Base-by-base conservation (phyloP, 805 yeast genomes). In the Maudiozyma saulgeensis region DNA sequence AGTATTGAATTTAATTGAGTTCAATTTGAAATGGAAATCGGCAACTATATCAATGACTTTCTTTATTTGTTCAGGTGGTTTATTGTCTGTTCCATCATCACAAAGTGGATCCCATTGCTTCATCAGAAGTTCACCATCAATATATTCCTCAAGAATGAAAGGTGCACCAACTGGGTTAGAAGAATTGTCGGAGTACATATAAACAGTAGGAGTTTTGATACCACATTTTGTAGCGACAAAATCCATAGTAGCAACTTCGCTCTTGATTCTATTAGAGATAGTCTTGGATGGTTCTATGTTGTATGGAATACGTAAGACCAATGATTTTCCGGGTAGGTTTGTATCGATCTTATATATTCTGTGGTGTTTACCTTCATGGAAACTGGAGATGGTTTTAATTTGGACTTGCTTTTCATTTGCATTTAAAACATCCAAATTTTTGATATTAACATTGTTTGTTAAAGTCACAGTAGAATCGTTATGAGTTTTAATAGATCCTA, bases 361-460 rank as follows among this genome's bases (percentile, higher is more conserved):
- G 70, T 91, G 91, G 64, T 88, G 96, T 68, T 87, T 88, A 48
- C 98, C 99, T 67, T 91, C 98, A 62, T 87, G 96, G 52, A 88
- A 76, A 48, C 95, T 84, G 51, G 87, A 79, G 63, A 91, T 80
- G 44, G 90, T 81, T 59, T 80, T 82, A 56, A 88, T 73, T 46
- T 72, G 66, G 32, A 80, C 63, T 15, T 31, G 44, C 25, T 69
- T 69, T 51, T 77, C 77, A 28, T 67, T 71, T 2, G 73, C 71
- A 40, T 67, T 69, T 23, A 63, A 55, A 0, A 69, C 63, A 9
- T 85, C 84, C 40, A 81, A 53, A 26, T 72, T 57, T 11, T 68
- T 60, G 11, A 62, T 56, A 37, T 66, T 66, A 44, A 75, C 61
- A 63, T 82, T 82, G 51, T 80, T 75, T 32, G 75, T 72, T 48